Percentiles rank a stretch among this genome's conserved stretches.
Conservation (phyloP, 2,329 filamentous ascomycete genomes). For the Xylaria digitata region DNA sequence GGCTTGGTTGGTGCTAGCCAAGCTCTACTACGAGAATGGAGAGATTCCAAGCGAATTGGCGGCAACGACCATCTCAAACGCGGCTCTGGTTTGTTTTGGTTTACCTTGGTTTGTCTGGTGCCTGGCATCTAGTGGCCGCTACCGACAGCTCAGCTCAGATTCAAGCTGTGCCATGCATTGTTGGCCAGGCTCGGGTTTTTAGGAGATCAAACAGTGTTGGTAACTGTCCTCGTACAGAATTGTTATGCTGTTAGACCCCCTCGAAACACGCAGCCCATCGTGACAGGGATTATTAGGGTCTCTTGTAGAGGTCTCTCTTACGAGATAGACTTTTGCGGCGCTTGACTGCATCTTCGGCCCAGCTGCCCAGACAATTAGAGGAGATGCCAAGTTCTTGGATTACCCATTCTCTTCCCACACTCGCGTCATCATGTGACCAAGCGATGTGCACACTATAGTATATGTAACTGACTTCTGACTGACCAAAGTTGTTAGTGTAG, state of each 20-base stretch:
- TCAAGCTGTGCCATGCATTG: neutral
- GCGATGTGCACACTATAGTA: neutral
- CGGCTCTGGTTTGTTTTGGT: neutral
- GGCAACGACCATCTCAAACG: slow-evolving; percentile 7
- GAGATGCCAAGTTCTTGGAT: slow-evolving; percentile 27
- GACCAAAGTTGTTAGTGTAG: neutral
- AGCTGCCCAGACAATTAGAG: slow-evolving; percentile 22
- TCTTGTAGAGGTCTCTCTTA: neutral
- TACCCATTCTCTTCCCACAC: neutral
- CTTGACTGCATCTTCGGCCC: slow-evolving; percentile 2
- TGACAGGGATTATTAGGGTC: neutral
- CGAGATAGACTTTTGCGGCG: neutral
- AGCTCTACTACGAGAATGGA: slow-evolving; percentile 10
- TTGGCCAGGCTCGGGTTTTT: slow-evolving; percentile 9
- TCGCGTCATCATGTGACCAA: neutral
- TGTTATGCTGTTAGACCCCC: neutral
- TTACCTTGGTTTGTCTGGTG: neutral
- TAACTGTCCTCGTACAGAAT: neutral
- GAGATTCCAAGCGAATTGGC: slow-evolving; percentile 26
- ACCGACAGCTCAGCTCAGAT: too few species aligned
- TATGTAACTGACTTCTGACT: too few species aligned
- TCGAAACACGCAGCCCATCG: slow-evolving; percentile 17
- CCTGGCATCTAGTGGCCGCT: too few species aligned
- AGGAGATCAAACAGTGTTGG: slow-evolving; percentile 30
- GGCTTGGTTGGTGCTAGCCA: slow-evolving; percentile 25